Evolutionary conservation across 352 stramenopile genomes (phyloP), one percentile per base, ranked within the genome.

Genomic region (Pythium dissimile): DNA sequence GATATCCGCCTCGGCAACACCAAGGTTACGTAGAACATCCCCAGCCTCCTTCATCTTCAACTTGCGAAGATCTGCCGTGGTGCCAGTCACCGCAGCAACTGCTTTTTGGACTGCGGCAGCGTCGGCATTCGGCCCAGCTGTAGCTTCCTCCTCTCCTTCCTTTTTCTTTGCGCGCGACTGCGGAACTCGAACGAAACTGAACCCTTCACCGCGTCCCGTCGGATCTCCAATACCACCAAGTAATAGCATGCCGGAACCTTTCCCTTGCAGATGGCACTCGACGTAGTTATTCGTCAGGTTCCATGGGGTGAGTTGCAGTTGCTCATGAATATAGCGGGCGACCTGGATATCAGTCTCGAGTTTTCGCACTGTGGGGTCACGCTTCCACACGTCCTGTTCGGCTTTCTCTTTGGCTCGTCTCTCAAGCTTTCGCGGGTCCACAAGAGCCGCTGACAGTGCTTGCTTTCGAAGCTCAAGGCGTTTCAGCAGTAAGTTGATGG

Each of bases 211-310:
- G 53, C 82, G 76, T 37, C 81, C 84, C 20, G 82, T 89, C 15
- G 84, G 84, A 49, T 94, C 84, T 64, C 84, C 84, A 20, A 91
- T 85, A 27, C 84, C 84, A 73, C 84, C 78, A 11, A 94, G 69
- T 43, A 84, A 66, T 26, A 94, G 62, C 80, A 94, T 91, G 18
- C 83, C 83, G 13, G 79, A 89, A 18, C 84, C 84, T 74, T 94
- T 94, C 34, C 84, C 82, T 56, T 92, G 84, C 31, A 92, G 47
- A 48, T 94, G 84, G 37, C 84, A 94, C 49, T 94, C 84, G 5
- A 94, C 84, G 54, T 91, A 94, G 45, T 92, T 92, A 56, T 88
- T 89, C 1, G 82, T 92, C 55, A 92, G 53, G 27, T 92, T 94
- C 84, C 84, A 94, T 10, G 84, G 82, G 9, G 84, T 91, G 13